Evolutionary conservation across 768 basidiomycete genomes (phyloP).

Genomic region (Boletus pseudopeckii): DNA sequence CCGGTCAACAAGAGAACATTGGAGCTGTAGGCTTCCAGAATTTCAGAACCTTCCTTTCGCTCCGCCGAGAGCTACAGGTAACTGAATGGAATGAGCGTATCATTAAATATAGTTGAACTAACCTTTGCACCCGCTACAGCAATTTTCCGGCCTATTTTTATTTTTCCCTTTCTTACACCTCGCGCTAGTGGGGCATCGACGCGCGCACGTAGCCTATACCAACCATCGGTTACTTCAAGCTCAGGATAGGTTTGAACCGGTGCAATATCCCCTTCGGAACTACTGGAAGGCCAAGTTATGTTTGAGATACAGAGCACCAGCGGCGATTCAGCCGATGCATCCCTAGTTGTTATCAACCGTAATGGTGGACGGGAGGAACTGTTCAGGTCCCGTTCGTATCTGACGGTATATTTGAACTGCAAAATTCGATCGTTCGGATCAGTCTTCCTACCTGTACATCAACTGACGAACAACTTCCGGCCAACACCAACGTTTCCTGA

Average conservation of each 20-base stretch:
- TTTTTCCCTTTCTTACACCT: slow-evolving; percentile 61
- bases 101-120: slow-evolving; percentile 21
- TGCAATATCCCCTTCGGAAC: slow-evolving; percentile 36
- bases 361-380: slow-evolving; percentile 75
- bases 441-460: slow-evolving; percentile 64
- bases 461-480: slow-evolving; percentile 78
- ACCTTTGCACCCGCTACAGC: slow-evolving; percentile 79
- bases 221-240: slow-evolving; percentile 95
- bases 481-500: slow-evolving; percentile 74
- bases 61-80: slow-evolving; percentile 58
- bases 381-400: slow-evolving; percentile 88
- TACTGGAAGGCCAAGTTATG: slow-evolving; percentile 52
- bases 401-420: slow-evolving; percentile 29
- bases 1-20: slow-evolving; percentile 67
- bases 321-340: slow-evolving; percentile 72
- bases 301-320: slow-evolving; percentile 84
- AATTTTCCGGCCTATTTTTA: slow-evolving; percentile 81
- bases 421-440: not conserved
- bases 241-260: slow-evolving; percentile 45
- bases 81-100: not conserved
- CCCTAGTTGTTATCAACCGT: slow-evolving; percentile 77
- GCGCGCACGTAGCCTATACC: slow-evolving; percentile 82
- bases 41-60: slow-evolving; percentile 74
- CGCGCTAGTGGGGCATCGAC: slow-evolving; percentile 71
- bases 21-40: slow-evolving; percentile 74